These are phyloP conservation scores for Athelia sp. DNA, from an alignment of 1,284 basidiomycete species.

Conservation along the genomic window DNA sequence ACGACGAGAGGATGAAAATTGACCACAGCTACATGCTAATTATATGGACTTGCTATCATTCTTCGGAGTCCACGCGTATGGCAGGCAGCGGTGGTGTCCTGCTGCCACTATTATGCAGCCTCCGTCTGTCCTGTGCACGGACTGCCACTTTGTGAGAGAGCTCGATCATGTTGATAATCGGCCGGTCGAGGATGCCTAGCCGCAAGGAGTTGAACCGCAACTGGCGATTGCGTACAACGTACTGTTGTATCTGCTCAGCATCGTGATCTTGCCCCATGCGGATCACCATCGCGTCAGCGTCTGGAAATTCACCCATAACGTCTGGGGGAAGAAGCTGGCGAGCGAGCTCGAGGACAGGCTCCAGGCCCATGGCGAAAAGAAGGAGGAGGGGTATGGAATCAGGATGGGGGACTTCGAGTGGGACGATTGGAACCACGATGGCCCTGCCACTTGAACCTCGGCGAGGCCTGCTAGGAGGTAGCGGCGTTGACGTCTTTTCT, in stretches of 20 bases:
- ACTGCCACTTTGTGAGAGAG: conserved; percentile 39
- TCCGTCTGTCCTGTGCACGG: conserved; percentile 25
- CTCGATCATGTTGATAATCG: conserved; percentile 29
- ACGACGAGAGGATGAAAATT: too few relatives aligned
- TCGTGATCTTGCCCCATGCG: conserved; percentile 26
- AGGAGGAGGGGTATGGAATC: conserved; percentile 26
- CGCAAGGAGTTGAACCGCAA: conserved; percentile 40
- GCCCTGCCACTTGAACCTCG: conserved; percentile 21
- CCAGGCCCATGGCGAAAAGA: conserved; percentile 26
- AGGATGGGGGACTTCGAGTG: conserved; percentile 30
- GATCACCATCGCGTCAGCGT: conserved; percentile 50
- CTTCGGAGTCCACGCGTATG: too few relatives aligned
- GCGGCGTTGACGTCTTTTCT: conserved; percentile 31
- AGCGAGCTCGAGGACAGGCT: conserved; percentile 27
- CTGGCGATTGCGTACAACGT: conserved; percentile 32
- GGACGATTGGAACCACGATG: conserved; percentile 35
- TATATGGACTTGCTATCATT: too few relatives aligned
- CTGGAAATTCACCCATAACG: conserved; percentile 42
- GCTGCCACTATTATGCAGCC: too few relatives aligned
- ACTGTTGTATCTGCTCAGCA: conserved; percentile 22
- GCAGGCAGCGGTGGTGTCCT: too few relatives aligned
- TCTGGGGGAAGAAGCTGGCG: conserved; percentile 32
- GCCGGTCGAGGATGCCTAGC: conserved; percentile 29
- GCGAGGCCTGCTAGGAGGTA: conserved; percentile 30
- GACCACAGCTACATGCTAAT: too few relatives aligned